Conservation (phyloP, 2,329 filamentous ascomycete species). For the Ascochyta koolunga region DNA sequence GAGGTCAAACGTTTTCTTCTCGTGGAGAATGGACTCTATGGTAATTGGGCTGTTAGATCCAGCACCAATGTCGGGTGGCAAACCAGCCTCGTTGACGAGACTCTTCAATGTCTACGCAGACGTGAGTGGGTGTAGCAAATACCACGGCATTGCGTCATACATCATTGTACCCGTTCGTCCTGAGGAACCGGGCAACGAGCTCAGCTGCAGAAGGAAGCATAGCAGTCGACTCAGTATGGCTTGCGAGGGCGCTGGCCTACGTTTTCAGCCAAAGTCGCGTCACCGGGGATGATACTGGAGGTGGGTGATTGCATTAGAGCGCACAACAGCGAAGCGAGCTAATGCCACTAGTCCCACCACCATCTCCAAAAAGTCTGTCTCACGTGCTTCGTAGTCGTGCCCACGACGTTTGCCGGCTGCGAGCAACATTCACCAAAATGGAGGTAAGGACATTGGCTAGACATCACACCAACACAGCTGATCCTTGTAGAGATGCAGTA, state of each 20-base stretch:
- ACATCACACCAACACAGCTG: neutral
- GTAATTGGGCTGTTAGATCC: conserved; percentile 56
- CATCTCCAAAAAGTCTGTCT: conserved; percentile 15
- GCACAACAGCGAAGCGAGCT: conserved; percentile 10
- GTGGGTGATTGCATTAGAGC: conserved; percentile 1
- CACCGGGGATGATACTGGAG: neutral
- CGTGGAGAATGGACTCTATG: conserved; percentile 64
- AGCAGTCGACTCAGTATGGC: neutral
- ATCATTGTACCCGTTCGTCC: conserved; percentile 49
- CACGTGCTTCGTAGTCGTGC: conserved; percentile 4
- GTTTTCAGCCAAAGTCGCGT: neutral
- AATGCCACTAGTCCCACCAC: conserved; percentile 7
- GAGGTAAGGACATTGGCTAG: neutral
- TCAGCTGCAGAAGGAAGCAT: conserved; percentile 50
- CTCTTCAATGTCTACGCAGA: conserved; percentile 58
- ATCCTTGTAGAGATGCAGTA: neutral
- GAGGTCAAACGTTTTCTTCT: conserved; percentile 65
- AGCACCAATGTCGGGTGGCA: conserved; percentile 57
- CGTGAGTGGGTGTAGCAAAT: conserved; percentile 13
- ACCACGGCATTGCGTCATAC: conserved; percentile 31
- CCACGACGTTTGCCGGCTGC: neutral
- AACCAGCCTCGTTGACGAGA: conserved; percentile 63
- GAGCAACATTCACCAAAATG: neutral
- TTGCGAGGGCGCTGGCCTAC: neutral
- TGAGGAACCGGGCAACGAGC: conserved; percentile 51